These are phyloP conservation scores for Blastocystis sp. DNA, from an alignment of 352 stramenopile species.

Conservation along the genomic window DNA sequence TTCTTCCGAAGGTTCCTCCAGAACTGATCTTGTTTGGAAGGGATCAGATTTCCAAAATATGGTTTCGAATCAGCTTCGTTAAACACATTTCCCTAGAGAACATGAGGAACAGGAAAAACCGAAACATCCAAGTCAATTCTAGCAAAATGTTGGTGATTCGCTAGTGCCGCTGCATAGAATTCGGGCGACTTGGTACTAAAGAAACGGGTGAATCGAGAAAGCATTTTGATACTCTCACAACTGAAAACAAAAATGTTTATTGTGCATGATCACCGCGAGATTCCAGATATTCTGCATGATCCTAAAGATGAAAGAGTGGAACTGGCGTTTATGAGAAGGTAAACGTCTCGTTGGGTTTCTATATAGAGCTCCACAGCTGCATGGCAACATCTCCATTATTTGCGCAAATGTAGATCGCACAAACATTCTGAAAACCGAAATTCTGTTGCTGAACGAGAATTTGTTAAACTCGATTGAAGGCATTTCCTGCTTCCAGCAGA, in stretches of 20 bases:
- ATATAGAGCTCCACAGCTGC: conserved; percentile 13
- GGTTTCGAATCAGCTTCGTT: background rate
- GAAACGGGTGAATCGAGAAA: background rate
- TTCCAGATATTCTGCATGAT: conserved; percentile 22
- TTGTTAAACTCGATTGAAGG: conserved; percentile 11
- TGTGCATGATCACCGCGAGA: conserved; percentile 28
- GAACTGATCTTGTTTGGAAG: background rate
- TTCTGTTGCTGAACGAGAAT: conserved; percentile 9
- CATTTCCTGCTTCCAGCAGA: background rate
- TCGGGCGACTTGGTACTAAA: background rate
- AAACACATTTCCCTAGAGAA: conserved; percentile 9
- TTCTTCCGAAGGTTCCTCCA: conserved; percentile 34
- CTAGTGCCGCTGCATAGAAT: background rate
- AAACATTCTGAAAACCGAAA: conserved; percentile 17
- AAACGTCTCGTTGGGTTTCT: background rate
- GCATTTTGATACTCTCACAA: background rate
- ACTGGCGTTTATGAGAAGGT: conserved; percentile 16
- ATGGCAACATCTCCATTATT: conserved; percentile 4
- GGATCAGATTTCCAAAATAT: background rate
- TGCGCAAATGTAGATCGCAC: background rate
- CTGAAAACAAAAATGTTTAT: background rate
- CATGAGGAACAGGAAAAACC: background rate
- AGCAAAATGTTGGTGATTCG: conserved; percentile 22
- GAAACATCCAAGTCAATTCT: background rate
- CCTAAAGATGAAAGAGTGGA: conserved; percentile 7